Evolutionary conservation across 345 rosid species (phyloP).

Genomic region (Syzygium jambos): DNA sequence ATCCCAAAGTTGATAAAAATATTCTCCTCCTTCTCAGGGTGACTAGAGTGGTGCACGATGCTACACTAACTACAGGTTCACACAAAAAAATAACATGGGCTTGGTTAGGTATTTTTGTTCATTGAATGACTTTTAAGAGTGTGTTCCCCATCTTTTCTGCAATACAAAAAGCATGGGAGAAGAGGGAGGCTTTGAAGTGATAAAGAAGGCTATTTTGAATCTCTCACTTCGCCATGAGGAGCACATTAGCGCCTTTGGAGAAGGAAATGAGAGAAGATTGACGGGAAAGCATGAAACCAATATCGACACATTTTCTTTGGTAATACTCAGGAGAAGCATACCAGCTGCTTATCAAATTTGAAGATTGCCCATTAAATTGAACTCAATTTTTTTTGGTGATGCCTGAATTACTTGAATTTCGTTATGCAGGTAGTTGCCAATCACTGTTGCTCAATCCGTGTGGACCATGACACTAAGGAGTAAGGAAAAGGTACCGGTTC

Average conservation of each 20-base stretch:
- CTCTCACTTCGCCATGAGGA: conserved; percentile 75
- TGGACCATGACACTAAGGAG: conserved; percentile 84
- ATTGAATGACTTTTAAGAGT: not conserved
- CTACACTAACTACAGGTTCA: conserved; percentile 71
- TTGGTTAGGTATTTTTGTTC: not conserved
- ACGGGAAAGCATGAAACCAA: conserved; percentile 89
- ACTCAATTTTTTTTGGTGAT: not conserved
- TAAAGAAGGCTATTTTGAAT: conserved; percentile 86
- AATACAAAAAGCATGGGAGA: conserved; percentile 93
- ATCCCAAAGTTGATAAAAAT: not conserved
- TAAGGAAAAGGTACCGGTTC: conserved; percentile 60
- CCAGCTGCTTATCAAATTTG: not conserved
- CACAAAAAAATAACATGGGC: not conserved
- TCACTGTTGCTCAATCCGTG: conserved; percentile 86
- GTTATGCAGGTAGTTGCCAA: conserved; percentile 74
- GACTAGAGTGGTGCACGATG: conserved; percentile 97
- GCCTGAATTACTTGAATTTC: not conserved
- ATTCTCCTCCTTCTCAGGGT: conserved; percentile 29
- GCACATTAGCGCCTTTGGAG: conserved; percentile 80
- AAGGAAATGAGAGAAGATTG: conserved; percentile 90
- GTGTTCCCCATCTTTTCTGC: not conserved
- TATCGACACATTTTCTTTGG: conserved; percentile 86
- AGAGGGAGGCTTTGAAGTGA: conserved; percentile 67
- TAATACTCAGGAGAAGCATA: conserved; percentile 4
- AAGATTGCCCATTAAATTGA: not conserved